Evolutionary conservation across 2,329 filamentous ascomycete species (phyloP).

Genomic region (Trichoderma sp.): DNA sequence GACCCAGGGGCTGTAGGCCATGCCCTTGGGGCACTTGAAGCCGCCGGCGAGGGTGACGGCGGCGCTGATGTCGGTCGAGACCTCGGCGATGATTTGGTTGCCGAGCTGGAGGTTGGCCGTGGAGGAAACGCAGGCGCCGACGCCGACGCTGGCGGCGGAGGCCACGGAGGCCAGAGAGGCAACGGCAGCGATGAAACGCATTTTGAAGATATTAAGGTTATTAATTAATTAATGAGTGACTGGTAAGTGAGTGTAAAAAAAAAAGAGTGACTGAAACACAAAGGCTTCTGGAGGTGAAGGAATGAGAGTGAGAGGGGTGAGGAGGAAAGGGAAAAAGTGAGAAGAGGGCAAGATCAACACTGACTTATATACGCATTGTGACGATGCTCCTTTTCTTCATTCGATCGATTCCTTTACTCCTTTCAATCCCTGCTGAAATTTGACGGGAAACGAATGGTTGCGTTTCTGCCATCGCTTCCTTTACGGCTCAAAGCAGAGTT

Average conservation of each 20-base stretch:
- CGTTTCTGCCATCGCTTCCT: not conserved
- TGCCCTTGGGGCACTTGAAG: conserved; percentile 42
- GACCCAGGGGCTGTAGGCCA: conserved; percentile 46
- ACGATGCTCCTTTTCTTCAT: conserved; percentile 8
- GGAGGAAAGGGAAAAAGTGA: not conserved
- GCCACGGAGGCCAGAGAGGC: conserved; percentile 35
- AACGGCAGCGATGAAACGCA: conserved; percentile 41
- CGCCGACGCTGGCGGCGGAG: conserved; percentile 29
- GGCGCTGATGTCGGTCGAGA: not conserved
- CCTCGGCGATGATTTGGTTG: conserved; percentile 30
- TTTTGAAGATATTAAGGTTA: conserved; percentile 31
- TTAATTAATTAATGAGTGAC: conserved; percentile 5
- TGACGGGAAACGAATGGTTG: not conserved
- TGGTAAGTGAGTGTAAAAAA: not conserved
- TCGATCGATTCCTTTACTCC: not conserved
- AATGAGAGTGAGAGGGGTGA: conserved; percentile 2
- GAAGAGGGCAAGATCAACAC: conserved; percentile 6
- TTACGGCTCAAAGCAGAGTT: not conserved
- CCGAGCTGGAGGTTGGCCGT: conserved; percentile 30
- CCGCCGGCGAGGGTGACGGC: conserved; percentile 19
- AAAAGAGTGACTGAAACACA: conserved; percentile 13
- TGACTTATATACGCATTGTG: conserved; percentile 6
- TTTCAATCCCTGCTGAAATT: not conserved
- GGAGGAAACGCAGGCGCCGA: not conserved
- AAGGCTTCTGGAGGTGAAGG: not conserved